A percentile compares a stretch with the other conserved stretches of the same genome.
Evolutionary conservation across 495 filamentous ascomycete species (phyloP).

Genomic region (Neurospora sp.): DNA sequence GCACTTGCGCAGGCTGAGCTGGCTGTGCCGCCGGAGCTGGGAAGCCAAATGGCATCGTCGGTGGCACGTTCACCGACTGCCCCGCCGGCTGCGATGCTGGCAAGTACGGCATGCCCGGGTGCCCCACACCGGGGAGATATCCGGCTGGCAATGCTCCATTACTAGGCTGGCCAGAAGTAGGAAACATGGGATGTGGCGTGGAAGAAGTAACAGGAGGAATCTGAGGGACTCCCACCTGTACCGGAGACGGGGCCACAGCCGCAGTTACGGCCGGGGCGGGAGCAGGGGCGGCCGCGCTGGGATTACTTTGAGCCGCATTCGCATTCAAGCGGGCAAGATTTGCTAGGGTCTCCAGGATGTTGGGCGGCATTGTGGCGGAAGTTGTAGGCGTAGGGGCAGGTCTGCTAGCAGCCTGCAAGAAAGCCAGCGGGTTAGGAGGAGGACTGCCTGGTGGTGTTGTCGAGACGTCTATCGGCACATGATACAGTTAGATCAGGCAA

Average conservation of each 20-base stretch:
- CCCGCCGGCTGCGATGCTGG: constrained; percentile 28
- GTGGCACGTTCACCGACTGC: constrained; percentile 50
- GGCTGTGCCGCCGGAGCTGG: constrained; percentile 8
- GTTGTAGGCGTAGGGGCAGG: constrained; percentile 18
- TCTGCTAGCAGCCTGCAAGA: constrained; percentile 6
- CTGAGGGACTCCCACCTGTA: background rate
- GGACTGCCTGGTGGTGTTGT: constrained; percentile 77
- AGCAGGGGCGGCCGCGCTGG: constrained; percentile 36
- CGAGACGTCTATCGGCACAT: constrained; percentile 47
- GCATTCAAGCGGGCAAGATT: constrained; percentile 77
- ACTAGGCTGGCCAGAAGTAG: constrained; percentile 8
- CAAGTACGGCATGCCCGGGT: constrained; percentile 15
- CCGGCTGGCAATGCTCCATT: constrained; percentile 11
- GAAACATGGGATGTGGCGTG: constrained; percentile 9
- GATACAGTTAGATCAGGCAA: constrained; percentile 24
- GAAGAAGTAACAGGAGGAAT: constrained; percentile 4
- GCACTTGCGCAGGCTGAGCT: constrained; percentile 26
- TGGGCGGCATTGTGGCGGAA: constrained; percentile 23
- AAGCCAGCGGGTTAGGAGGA: constrained; percentile 37
- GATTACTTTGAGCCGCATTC: constrained; percentile 47
- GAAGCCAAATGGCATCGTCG: constrained; percentile 35
- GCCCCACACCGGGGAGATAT: constrained; percentile 8
- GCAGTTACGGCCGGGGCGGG: constrained; percentile 18
- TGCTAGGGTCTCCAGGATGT: constrained; percentile 72
- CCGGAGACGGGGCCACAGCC: constrained; percentile 13